Conservation (phyloP, 108 stramenopile species). For the Cyclotella kingstonii region DNA sequence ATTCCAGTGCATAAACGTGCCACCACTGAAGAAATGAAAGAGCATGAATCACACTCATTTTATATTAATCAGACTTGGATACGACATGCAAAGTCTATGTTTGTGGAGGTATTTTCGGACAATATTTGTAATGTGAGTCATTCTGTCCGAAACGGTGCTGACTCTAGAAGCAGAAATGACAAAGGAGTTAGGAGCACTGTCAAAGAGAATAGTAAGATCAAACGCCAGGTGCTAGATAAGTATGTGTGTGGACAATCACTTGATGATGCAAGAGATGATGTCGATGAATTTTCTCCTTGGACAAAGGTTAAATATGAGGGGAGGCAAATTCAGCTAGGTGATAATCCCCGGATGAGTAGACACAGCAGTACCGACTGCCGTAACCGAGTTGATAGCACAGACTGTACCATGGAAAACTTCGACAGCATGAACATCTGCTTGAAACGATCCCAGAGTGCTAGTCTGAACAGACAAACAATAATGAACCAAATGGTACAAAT, state of each 20-base stretch:
- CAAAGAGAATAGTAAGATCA: neutral
- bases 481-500: neutral
- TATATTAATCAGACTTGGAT: conserved; percentile 41
- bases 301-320: neutral
- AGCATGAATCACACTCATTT: conserved; percentile 26
- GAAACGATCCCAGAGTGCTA: conserved; percentile 1
- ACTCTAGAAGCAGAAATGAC: neutral
- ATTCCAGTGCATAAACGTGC: conserved; percentile 24
- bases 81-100: conserved; percentile 20
- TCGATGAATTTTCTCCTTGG: conserved; percentile 39
- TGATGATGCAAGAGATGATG: conserved; percentile 35
- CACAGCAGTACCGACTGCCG: too few species aligned
- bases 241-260: neutral
- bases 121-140: conserved; percentile 4
- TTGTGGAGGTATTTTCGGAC: conserved; percentile 11
- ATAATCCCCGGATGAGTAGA: too few species aligned
- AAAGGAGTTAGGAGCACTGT: neutral
- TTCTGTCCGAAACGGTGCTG: conserved; percentile 2
- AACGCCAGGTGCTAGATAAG: neutral
- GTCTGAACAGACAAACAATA: neutral
- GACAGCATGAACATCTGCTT: neutral
- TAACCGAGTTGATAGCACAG: neutral
- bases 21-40: neutral
- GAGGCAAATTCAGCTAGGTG: neutral
- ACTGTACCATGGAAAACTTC: neutral